Percentiles rank a stretch among this genome's conserved stretches.
phyloP scores from a whole-genome alignment of 495 filamentous ascomycete species.

The Aspergillus leporis region DNA sequence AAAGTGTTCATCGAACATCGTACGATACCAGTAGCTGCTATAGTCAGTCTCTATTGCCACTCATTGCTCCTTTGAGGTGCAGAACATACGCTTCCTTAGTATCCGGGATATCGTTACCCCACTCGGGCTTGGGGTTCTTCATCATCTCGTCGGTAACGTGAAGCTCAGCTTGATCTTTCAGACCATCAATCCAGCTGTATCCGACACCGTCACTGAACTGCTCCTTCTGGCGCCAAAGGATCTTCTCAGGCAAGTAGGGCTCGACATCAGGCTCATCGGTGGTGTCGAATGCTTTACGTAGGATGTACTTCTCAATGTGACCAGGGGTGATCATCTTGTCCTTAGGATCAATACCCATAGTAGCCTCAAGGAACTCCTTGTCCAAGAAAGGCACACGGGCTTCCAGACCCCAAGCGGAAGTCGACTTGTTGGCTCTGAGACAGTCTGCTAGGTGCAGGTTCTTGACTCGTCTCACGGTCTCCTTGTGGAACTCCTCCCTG shows the following conservation, averaged over 20 bases:
- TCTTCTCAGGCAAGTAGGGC: constrained; percentile 89
- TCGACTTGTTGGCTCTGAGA: constrained; percentile 97
- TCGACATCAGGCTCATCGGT: constrained; percentile 72
- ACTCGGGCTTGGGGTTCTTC: constrained; percentile 93
- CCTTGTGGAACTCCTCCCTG: constrained; percentile 88
- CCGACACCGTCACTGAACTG: constrained; percentile 98
- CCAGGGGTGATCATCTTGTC: constrained; percentile 95
- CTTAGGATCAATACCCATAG: constrained; percentile 88
- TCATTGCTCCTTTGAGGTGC: neutral
- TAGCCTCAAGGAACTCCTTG: constrained; percentile 87
- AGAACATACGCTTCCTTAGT: constrained; percentile 86
- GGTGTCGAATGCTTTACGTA: constrained; percentile 96
- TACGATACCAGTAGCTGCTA: constrained; percentile 88
- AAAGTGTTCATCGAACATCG: constrained; percentile 99
- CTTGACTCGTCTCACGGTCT: constrained; percentile 90
- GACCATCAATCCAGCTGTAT: constrained; percentile 97
- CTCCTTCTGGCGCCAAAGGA: constrained; percentile 98
- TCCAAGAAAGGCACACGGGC: constrained; percentile 98
- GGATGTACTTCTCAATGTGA: constrained; percentile 93
- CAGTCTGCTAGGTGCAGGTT: constrained; percentile 95
- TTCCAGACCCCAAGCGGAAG: constrained; percentile 97
- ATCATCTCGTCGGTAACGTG: constrained; percentile 95
- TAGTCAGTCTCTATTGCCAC: constrained; percentile 24
- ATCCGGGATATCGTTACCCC: constrained; percentile 88
- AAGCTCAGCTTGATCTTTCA: constrained; percentile 89